Evolutionary conservation across 352 stramenopile genomes (phyloP).

Genomic region (Phytophthora melonis): DNA sequence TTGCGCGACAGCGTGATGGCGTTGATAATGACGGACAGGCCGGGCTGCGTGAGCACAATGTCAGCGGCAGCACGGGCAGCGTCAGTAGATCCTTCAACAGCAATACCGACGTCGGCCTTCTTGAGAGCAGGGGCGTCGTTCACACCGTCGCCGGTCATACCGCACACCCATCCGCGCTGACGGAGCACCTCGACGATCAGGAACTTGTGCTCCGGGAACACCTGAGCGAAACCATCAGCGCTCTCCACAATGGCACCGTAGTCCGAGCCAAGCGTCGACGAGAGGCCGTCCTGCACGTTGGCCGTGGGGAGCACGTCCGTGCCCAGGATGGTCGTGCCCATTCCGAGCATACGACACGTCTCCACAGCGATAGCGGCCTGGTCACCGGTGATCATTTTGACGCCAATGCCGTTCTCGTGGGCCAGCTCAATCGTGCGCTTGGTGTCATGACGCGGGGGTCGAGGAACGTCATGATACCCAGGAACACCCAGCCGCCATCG

Average conservation of each 20-base stretch:
- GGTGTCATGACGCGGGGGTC: conserved; percentile 96
- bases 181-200: conserved; percentile 90
- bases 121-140: conserved; percentile 77
- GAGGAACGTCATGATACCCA: conserved; percentile 96
- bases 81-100: conserved; percentile 87
- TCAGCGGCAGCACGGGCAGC: conserved; percentile 92
- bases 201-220: conserved; percentile 94
- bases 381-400: conserved; percentile 98
- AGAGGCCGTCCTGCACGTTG: conserved; percentile 74
- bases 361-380: conserved; percentile 94
- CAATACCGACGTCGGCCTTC: conserved; percentile 80
- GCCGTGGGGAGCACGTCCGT: conserved; percentile 76
- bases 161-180: conserved; percentile 76
- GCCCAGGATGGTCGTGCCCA: conserved; percentile 89
- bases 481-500: conserved; percentile 92
- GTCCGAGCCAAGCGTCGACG: conserved; percentile 54
- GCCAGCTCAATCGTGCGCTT: conserved; percentile 93
- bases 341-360: conserved; percentile 92
- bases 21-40: conserved; percentile 93
- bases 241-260: conserved; percentile 91
- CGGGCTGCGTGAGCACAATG: conserved; percentile 94
- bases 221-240: conserved; percentile 95
- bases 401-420: conserved; percentile 91
- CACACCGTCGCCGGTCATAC: conserved; percentile 84
- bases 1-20: conserved; percentile 91